phyloP scores from a whole-genome alignment of 371 early-diverging fungal genomes.

The Polyrhizophydium stewartii region DNA sequence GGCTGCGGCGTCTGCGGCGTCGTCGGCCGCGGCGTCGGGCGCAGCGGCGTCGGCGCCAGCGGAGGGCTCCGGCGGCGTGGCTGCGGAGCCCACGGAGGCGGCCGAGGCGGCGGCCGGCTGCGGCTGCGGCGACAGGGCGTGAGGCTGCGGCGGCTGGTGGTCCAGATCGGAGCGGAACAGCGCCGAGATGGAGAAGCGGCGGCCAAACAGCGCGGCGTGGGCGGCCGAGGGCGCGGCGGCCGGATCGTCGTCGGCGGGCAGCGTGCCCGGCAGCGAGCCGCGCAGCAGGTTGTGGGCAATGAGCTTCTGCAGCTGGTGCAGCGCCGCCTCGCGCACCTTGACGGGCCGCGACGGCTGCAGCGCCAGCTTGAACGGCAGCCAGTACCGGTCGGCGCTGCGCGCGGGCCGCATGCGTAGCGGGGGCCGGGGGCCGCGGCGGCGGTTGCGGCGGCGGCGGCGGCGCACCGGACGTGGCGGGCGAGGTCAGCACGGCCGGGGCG shows the following conservation, averaged over 20 bases:
- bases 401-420: background rate
- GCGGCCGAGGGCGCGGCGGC: background rate
- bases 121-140: background rate
- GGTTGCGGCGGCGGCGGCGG: background rate
- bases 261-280: constrained; percentile 24
- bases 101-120: background rate
- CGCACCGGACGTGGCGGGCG: no score
- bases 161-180: background rate
- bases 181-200: constrained; percentile 1
- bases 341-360: constrained; percentile 21
- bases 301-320: constrained; percentile 44
- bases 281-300: constrained; percentile 42
- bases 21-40: background rate
- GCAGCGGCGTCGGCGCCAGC: background rate
- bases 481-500: no score
- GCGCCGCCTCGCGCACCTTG: constrained; percentile 37
- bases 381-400: constrained; percentile 35
- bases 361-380: constrained; percentile 40
- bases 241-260: constrained; percentile 11
- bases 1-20: background rate
- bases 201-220: constrained; percentile 1
- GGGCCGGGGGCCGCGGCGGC: background rate
- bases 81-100: background rate
- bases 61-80: background rate
- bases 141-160: background rate